phyloP scores from a whole-genome alignment of 2,329 filamentous ascomycete genomes.

The Ceratocystis albifundus region DNA sequence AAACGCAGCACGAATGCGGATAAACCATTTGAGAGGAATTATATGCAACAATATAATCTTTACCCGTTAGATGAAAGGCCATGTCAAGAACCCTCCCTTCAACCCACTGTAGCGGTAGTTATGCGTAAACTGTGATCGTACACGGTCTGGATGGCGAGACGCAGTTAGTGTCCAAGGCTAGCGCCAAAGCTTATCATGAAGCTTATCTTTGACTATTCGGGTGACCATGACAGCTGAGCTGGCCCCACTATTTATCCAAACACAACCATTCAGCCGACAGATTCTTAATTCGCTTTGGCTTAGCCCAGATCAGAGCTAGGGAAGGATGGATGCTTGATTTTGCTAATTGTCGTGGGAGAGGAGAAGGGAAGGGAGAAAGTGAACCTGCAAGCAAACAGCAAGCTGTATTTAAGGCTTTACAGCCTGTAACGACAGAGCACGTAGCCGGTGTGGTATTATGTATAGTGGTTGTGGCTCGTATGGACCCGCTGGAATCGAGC shows the following conservation, averaged over 20 bases:
- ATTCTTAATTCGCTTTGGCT: background rate
- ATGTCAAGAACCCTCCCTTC: background rate
- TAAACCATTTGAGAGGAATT: no score
- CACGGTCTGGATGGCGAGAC: background rate
- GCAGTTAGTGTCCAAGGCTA: background rate
- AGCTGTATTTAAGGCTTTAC: background rate
- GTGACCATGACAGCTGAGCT: background rate
- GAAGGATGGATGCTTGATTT: background rate
- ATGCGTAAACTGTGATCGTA: background rate
- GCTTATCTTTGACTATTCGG: background rate
- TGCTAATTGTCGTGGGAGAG: background rate
- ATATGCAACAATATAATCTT: background rate
- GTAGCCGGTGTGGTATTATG: background rate
- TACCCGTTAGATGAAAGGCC: background rate
- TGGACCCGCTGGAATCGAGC: background rate
- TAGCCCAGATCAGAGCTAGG: background rate
- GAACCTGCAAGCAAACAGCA: constrained; percentile 9
- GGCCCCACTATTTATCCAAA: background rate
- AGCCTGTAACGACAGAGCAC: background rate
- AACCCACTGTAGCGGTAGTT: background rate
- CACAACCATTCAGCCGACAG: background rate
- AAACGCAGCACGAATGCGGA: background rate
- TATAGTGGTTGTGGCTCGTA: background rate
- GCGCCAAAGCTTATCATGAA: background rate
- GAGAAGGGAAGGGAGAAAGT: background rate